Percentiles rank a stretch among this genome's conserved stretches.
These are phyloP conservation scores for Saururus chinensis DNA, from an alignment of 164 flowering plant species.

Conservation along the genomic window DNA sequence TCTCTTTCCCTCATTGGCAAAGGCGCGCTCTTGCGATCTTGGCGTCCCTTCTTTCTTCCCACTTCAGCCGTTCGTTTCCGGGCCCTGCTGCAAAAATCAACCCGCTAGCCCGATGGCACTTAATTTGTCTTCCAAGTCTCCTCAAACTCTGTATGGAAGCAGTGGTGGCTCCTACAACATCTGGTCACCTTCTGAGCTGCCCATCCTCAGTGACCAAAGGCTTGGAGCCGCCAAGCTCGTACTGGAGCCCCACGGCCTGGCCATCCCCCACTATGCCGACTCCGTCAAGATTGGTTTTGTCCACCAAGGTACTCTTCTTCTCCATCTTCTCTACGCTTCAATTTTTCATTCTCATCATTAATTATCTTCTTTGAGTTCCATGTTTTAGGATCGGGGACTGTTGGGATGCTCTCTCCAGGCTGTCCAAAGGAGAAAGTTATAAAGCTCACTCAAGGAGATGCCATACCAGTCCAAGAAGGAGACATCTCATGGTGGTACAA, in stretches of 20 bases:
- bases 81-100: background rate
- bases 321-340: too few relatives aligned
- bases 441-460: conserved; percentile 55
- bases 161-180: conserved; percentile 53
- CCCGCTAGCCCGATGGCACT: conserved; percentile 27
- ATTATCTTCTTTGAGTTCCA: background rate
- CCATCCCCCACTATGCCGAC: conserved; percentile 68
- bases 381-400: conserved; percentile 26
- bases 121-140: conserved; percentile 44
- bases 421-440: conserved; percentile 43
- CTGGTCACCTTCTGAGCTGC: conserved; percentile 48
- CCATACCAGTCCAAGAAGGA: conserved; percentile 62
- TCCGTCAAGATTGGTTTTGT: conserved; percentile 67
- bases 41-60: background rate
- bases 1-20: too few relatives aligned
- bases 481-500: conserved; percentile 67
- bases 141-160: conserved; percentile 31
- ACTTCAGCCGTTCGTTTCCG: background rate
- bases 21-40: too few relatives aligned
- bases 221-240: conserved; percentile 52
- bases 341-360: background rate
- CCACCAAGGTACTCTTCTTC: conserved; percentile 37
- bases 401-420: conserved; percentile 57
- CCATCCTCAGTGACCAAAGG: conserved; percentile 47
- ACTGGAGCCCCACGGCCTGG: conserved; percentile 45